Percentiles rank a stretch among this genome's conserved stretches.
These are phyloP conservation scores for Backusella psychrophila DNA, from an alignment of 192 early-diverging fungal genomes.

Conservation along the genomic window DNA sequence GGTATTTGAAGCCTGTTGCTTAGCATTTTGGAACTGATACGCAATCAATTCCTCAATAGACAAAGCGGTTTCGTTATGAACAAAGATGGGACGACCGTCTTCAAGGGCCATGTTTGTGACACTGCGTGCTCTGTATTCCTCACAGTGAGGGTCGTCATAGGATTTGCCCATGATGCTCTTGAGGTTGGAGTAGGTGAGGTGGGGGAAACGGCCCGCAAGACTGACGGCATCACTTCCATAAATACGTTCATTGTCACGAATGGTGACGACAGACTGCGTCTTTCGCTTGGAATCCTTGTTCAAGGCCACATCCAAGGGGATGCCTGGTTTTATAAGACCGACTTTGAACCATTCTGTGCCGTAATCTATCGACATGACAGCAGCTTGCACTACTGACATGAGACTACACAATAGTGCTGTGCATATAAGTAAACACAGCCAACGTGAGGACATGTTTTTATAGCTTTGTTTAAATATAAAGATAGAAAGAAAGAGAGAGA, in stretches of 20 bases:
- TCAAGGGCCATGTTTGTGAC: constrained; percentile 77
- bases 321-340: constrained; percentile 86
- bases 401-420: not conserved
- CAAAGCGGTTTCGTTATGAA: constrained; percentile 56
- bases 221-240: constrained; percentile 87
- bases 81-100: constrained; percentile 63
- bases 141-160: constrained; percentile 68
- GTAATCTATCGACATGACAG: constrained; percentile 95
- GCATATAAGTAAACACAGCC: constrained; percentile 1
- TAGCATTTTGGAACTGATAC: constrained; percentile 89
- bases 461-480: not conserved
- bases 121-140: constrained; percentile 74
- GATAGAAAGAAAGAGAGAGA: not conserved
- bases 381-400: constrained; percentile 36
- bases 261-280: constrained; percentile 78
- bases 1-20: constrained; percentile 74
- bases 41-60: constrained; percentile 90
- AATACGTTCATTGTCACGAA: constrained; percentile 78
- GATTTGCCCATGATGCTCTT: constrained; percentile 82
- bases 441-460: not conserved
- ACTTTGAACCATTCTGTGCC: constrained; percentile 98
- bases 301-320: constrained; percentile 90
- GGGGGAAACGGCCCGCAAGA: constrained; percentile 77
- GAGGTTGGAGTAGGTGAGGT: constrained; percentile 76
- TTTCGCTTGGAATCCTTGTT: constrained; percentile 96